These are phyloP conservation scores for Boletus vinaceobasis DNA, from an alignment of 768 basidiomycete genomes.

Conservation along the genomic window DNA sequence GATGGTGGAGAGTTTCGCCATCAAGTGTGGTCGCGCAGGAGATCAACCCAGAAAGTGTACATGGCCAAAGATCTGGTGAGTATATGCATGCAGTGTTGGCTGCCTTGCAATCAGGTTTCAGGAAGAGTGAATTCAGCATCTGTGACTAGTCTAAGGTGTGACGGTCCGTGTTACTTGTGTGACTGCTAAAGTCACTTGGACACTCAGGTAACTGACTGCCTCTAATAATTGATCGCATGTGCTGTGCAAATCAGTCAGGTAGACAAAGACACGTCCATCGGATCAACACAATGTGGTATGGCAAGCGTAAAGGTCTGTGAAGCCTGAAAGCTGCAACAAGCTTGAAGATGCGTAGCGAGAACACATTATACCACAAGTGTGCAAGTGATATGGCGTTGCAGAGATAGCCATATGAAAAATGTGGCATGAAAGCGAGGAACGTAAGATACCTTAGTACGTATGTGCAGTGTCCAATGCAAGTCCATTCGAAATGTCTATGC, in stretches of 20 bases:
- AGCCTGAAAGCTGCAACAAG: not conserved
- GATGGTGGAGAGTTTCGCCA: not conserved
- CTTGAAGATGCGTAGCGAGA: constrained; percentile 8
- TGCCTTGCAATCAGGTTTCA: too few relatives aligned
- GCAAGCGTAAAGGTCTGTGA: constrained; percentile 5
- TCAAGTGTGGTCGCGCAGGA: too few relatives aligned
- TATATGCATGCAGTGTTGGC: too few relatives aligned
- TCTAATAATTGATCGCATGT: constrained; percentile 6
- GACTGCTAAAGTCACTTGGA: too few relatives aligned
- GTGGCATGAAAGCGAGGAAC: constrained; percentile 20
- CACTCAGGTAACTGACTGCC: not conserved
- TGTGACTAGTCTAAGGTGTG: too few relatives aligned
- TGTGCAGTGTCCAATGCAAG: constrained; percentile 29
- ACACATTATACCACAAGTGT: constrained; percentile 23
- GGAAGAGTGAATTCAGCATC: too few relatives aligned
- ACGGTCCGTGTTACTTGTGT: too few relatives aligned
- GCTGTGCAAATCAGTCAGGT: not conserved
- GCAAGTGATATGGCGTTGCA: constrained; percentile 8
- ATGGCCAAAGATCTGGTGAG: too few relatives aligned
- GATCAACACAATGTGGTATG: constrained; percentile 2
- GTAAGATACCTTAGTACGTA: constrained; percentile 29
- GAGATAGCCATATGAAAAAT: constrained; percentile 17
- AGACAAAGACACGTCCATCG: constrained; percentile 1
- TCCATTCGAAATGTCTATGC: constrained; percentile 26
- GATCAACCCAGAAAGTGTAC: not conserved